Conservation (phyloP, 257 asterid species). For the Nicotiana attenuata region DNA sequence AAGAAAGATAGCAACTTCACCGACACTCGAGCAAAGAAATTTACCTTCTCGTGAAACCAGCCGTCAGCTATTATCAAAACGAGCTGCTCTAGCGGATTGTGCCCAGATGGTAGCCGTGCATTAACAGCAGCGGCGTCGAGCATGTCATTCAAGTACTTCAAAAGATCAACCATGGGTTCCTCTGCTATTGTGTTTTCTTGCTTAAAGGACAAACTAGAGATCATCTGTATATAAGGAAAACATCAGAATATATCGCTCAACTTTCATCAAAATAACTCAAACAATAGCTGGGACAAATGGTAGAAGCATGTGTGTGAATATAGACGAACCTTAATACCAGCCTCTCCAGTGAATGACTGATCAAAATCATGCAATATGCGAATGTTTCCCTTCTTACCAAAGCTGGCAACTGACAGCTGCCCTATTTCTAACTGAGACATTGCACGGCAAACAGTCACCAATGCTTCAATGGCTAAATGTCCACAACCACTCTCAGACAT, state of each 20-base stretch:
- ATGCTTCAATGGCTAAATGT: slow-evolving; percentile 76
- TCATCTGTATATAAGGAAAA: slow-evolving; percentile 47
- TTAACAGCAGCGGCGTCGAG: slow-evolving; percentile 55
- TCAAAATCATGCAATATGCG: slow-evolving; percentile 73
- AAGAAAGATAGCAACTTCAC: neutral
- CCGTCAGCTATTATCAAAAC: slow-evolving; percentile 93
- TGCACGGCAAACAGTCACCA: slow-evolving; percentile 92
- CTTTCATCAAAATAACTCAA: slow-evolving; percentile 3
- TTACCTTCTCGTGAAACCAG: slow-evolving; percentile 79
- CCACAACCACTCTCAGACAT: slow-evolving; percentile 86
- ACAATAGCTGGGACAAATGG: neutral
- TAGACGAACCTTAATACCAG: slow-evolving; percentile 71
- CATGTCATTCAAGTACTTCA: slow-evolving; percentile 67
- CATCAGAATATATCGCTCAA: neutral
- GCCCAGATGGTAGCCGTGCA: slow-evolving; percentile 79
- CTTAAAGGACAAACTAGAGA: slow-evolving; percentile 80
- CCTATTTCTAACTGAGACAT: slow-evolving; percentile 98
- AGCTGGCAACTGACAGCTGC: slow-evolving; percentile 79
- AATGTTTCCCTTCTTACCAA: slow-evolving; percentile 89
- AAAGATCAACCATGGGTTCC: slow-evolving; percentile 78
- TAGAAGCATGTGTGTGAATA: neutral
- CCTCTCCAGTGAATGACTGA: slow-evolving; percentile 79
- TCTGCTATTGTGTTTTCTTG: slow-evolving; percentile 81
- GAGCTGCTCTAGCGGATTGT: slow-evolving; percentile 93
- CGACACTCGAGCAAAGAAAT: neutral